Evolutionary conservation across 1,284 basidiomycete genomes (phyloP), one percentile per base, ranked within the genome.

Genomic region (Leccinum insolens): DNA sequence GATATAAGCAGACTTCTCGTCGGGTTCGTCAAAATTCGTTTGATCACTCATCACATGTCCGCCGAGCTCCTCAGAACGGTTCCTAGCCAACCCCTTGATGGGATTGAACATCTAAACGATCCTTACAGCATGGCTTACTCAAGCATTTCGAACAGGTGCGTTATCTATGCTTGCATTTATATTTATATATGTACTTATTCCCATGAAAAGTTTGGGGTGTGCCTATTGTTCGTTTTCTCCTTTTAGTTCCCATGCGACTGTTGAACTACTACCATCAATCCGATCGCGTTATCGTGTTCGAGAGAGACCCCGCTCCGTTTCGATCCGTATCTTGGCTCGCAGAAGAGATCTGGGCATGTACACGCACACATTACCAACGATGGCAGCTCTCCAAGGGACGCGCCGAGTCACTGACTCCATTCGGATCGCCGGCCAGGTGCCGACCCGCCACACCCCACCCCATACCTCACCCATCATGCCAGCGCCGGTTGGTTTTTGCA

Each of bases 1-100:
- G 3, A 65, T 74, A 70, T 75, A 74, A 72, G 9, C 9, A 4
- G 2, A 25, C 20, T 7, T 15, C 14, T 61, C 15, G 1, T 62
- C 8, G 12, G 17, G n/a, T 12, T 7, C 4, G 5, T 37, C 0
- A 14, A 17, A 17, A 3, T 41, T 6, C 4, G 9, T 28, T 22
- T 28, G 14, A 11, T 39, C n/a, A 34, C 58, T 31, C 20, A 60
- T 59, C 9, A 8, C 11, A n/a, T 7, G 1, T 34, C 31, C 9
- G 2, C 7, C 39, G 52, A 4, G 14, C 37, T 5, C 17, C 31
- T 22, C 17, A 60, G 39, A 20, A 31, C 15, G 25, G 22, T 55
- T 25, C 52, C 52, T 55, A 55, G 3, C 20, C 12, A 55, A 25
- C n/a, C 28, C 39, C 41, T 44, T 3, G 9, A 57, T 28, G 73